A percentile compares a stretch with the other conserved stretches of the same genome.
phyloP scores from a whole-genome alignment of 2,329 filamentous ascomycete species.

The Colletotrichum salicis region DNA sequence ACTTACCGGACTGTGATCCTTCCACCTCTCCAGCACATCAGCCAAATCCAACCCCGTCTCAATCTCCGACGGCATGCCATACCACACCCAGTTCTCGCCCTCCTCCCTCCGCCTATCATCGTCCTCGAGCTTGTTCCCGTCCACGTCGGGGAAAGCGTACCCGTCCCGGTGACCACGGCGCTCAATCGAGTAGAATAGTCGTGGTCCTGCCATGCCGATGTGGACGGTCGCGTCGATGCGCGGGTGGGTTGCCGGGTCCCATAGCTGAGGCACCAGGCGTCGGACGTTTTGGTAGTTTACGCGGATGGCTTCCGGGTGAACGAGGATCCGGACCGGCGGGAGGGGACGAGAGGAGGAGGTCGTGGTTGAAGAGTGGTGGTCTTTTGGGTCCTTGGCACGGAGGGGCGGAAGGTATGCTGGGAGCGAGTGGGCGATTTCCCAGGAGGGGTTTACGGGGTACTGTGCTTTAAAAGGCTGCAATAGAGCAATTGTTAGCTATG shows the following conservation, averaged over 20 bases:
- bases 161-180: slow-evolving; percentile 75
- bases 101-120: slow-evolving; percentile 46
- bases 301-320: slow-evolving; percentile 73
- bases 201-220: slow-evolving; percentile 80
- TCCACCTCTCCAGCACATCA: slow-evolving; percentile 68
- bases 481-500: slow-evolving; percentile 34
- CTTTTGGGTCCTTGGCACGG: slow-evolving; percentile 52
- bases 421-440: slow-evolving; percentile 78
- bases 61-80: slow-evolving; percentile 65
- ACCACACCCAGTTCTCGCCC: slow-evolving; percentile 63
- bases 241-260: slow-evolving; percentile 55
- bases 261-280: slow-evolving; percentile 70
- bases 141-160: slow-evolving; percentile 77
- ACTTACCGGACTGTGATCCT: slow-evolving; percentile 59
- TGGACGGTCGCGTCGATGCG: slow-evolving; percentile 76
- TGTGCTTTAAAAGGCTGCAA: slow-evolving; percentile 78
- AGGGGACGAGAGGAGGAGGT: slow-evolving; percentile 45
- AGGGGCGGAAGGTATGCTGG: slow-evolving; percentile 69
- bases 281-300: slow-evolving; percentile 78
- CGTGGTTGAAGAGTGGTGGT: slow-evolving; percentile 41
- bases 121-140: slow-evolving; percentile 68
- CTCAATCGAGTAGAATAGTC: slow-evolving; percentile 76
- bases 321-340: slow-evolving; percentile 68
- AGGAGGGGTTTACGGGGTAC: slow-evolving; percentile 81
- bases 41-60: slow-evolving; percentile 66